These are phyloP conservation scores for Vigna mungo DNA, from an alignment of 306 rosid genomes.

Conservation along the genomic window DNA sequence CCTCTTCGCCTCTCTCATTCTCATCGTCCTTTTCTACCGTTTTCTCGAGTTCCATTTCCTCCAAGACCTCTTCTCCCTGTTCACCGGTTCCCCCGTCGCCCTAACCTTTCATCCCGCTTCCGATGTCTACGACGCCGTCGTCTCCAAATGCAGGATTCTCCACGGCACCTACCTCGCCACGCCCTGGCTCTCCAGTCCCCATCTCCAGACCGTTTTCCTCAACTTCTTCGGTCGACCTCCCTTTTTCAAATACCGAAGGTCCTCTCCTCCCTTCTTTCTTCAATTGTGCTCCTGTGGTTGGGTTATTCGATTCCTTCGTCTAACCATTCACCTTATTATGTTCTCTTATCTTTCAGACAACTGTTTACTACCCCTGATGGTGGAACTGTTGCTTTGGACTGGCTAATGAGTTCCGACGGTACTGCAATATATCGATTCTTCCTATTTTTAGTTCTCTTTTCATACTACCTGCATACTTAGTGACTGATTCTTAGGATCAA, in stretches of 20 bases:
- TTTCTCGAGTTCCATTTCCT: constrained; percentile 80
- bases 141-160: constrained; percentile 81
- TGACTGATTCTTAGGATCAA: no score
- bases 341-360: constrained; percentile 56
- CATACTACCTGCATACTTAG: neutral
- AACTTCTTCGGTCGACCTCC: constrained; percentile 77
- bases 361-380: constrained; percentile 64
- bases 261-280: neutral
- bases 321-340: constrained; percentile 15
- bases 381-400: constrained; percentile 81
- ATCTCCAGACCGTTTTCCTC: constrained; percentile 79
- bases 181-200: constrained; percentile 91
- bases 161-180: constrained; percentile 67
- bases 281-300: neutral
- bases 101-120: constrained; percentile 63
- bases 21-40: constrained; percentile 54
- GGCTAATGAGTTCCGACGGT: constrained; percentile 67
- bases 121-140: constrained; percentile 65
- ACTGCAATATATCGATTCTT: constrained; percentile 21
- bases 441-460: neutral
- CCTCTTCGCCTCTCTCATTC: constrained; percentile 30
- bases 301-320: constrained; percentile 31
- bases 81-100: constrained; percentile 60
- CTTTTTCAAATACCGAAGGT: constrained; percentile 75
- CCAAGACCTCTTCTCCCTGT: constrained; percentile 60